Evolutionary conservation across 148 eudicot genomes (phyloP).

Genomic region (Salicornia ramosissima): DNA sequence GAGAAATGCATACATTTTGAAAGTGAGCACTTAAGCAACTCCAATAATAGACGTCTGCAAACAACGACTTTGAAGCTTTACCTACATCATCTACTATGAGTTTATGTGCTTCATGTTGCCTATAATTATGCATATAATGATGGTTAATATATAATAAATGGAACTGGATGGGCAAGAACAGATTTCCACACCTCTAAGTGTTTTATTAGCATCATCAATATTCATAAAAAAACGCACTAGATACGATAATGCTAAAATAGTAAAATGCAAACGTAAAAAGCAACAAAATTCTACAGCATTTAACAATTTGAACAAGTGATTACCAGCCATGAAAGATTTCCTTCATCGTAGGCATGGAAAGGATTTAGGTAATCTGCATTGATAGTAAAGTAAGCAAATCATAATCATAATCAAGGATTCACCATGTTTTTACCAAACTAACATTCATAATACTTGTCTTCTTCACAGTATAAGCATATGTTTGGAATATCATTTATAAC

Average conservation of each 20-base stretch:
- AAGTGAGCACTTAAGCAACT: not conserved
- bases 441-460: not conserved
- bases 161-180: too few relatives aligned
- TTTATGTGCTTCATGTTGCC: not conserved
- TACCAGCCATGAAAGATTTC: conserved; percentile 99
- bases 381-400: conserved; percentile 7
- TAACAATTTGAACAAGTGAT: not conserved
- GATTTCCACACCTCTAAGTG: too few relatives aligned
- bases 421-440: not conserved
- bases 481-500: not conserved
- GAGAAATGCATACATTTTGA: not conserved
- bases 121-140: not conserved
- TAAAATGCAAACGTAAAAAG: not conserved
- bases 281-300: not conserved
- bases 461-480: not conserved
- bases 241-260: not conserved
- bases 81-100: not conserved
- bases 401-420: conserved; percentile 9
- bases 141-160: too few relatives aligned
- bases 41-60: not conserved
- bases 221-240: too few relatives aligned
- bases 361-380: conserved; percentile 92
- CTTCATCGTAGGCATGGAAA: conserved; percentile 98
- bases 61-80: not conserved
- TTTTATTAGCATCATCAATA: too few relatives aligned